Evolutionary conservation across 805 yeast species (phyloP), one percentile per base, ranked within the genome.

Genomic region (Pichia heedii): DNA sequence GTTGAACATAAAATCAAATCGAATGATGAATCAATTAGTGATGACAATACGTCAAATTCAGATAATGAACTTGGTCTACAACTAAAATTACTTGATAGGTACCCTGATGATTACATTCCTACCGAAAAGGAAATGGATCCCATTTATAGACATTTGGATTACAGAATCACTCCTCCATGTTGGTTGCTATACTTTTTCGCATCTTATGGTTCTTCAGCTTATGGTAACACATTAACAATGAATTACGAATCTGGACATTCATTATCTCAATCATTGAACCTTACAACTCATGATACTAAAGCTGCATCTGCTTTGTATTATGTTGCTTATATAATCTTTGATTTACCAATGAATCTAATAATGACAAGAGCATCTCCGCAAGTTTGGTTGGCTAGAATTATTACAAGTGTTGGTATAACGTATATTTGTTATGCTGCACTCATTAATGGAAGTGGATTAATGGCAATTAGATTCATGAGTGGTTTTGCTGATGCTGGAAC

Each of bases 351-450:
- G 89, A 86, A 86, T 61, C 69, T 86, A 52, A 65, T 77, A 40
- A 84, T 86, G 94, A 85, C 94, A n/a, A 69, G 70, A 43, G 72
- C 84, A 9, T 79, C 88, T 21, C 95, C 96, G 2, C 93, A 86
- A 53, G 73, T 82, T 1, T 86, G 96, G 96, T 65, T 86, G 49
- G 69, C 85, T 9, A 75, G 95, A 60, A 85, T 83, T 51, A 81
- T 84, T 30, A 67, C 83, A 34, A 69, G 85, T 22, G 85, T 86
- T 36, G 95, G 95, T 10, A 53, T 84, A 36, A 87, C 84, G 1
- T 84, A 83, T 55, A 59, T 84, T 1, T 87, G 94, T 58, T 84
- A 82, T 57, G 68, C 79, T 6, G 80, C 84, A 1, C 65, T 84
- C 45, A 47, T 57, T n/a, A 71, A 68, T 42, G 63, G 73, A 4